Evolutionary conservation across 2,329 filamentous ascomycete species (phyloP).

Genomic region (Ophioceras dolichostomum): DNA sequence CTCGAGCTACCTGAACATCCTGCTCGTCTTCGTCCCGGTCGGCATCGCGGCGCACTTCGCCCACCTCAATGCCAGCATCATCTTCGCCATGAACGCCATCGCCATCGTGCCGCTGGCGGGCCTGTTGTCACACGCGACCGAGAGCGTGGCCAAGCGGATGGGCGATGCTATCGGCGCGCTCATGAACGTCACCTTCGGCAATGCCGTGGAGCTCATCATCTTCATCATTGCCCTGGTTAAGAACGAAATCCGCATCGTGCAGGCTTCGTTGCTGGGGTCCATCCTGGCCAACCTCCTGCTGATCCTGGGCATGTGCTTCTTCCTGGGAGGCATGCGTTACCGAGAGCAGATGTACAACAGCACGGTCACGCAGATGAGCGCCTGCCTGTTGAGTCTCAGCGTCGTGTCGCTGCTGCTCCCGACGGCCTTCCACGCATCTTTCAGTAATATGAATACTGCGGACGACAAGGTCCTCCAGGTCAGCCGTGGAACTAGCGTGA

Average conservation of each 20-base stretch:
- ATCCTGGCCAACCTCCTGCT: slow-evolving; percentile 66
- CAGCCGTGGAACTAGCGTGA: slow-evolving; percentile 65
- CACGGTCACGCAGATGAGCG: slow-evolving; percentile 62
- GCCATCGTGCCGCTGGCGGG: slow-evolving; percentile 79
- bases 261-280: slow-evolving; percentile 64
- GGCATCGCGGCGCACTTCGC: slow-evolving; percentile 43
- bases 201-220: slow-evolving; percentile 82
- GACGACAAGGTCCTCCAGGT: slow-evolving; percentile 55
- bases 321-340: slow-evolving; percentile 55
- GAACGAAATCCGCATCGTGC: slow-evolving; percentile 65
- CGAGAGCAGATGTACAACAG: slow-evolving; percentile 62
- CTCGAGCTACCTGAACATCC: slow-evolving; percentile 51
- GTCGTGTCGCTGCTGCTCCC: slow-evolving; percentile 27
- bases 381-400: slow-evolving; percentile 54
- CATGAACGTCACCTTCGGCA: slow-evolving; percentile 85
- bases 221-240: slow-evolving; percentile 72
- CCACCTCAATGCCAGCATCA: slow-evolving; percentile 20
- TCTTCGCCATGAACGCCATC: slow-evolving; percentile 52
- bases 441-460: slow-evolving; percentile 42
- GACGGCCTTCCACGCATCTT: slow-evolving; percentile 55
- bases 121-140: slow-evolving; percentile 73
- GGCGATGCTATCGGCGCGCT: slow-evolving; percentile 83
- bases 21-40: slow-evolving; percentile 59
- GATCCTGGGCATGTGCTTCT: slow-evolving; percentile 64
- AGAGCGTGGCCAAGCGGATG: slow-evolving; percentile 71